Evolutionary conservation across 2,329 filamentous ascomycete genomes (phyloP).

Genomic region (Colletotrichum spaethianum): DNA sequence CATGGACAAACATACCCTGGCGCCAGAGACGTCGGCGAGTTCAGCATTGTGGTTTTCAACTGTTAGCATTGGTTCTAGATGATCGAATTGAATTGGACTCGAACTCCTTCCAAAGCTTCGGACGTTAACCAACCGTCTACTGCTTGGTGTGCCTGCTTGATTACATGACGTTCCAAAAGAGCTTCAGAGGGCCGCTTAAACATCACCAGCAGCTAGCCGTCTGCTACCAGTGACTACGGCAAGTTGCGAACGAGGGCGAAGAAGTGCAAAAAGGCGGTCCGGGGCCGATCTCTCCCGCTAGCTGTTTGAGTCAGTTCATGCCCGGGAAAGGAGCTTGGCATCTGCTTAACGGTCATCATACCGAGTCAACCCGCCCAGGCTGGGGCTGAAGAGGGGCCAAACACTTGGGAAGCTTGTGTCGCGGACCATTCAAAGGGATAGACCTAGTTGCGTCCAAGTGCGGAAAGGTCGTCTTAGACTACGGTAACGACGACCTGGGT

Average conservation of each 20-base stretch:
- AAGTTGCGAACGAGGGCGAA: not conserved
- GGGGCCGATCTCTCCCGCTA: not conserved
- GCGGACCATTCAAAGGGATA: not conserved
- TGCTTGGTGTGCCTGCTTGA: not conserved
- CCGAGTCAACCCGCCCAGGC: constrained; percentile 7
- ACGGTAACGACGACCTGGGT: not conserved
- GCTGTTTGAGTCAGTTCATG: constrained; percentile 23
- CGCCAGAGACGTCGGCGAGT: not conserved
- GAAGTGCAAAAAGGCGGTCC: not conserved
- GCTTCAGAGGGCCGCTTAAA: not conserved
- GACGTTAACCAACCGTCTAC: rapidly evolving
- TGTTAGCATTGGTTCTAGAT: not conserved
- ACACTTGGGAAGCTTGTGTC: constrained; percentile 4
- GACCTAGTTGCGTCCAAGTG: not conserved
- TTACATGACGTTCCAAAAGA: not conserved
- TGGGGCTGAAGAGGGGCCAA: not conserved
- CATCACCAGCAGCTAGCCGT: no score
- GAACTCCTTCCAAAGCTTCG: no score
- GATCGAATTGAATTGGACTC: not conserved
- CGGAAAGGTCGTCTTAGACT: not conserved
- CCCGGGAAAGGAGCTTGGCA: constrained; percentile 2
- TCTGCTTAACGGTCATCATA: constrained; percentile 18
- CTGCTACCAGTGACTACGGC: no score
- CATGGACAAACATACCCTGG: not conserved
- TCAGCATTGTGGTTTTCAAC: not conserved